These are phyloP conservation scores for Pseudozyma sp. DNA, from an alignment of 1,284 basidiomycete species.

Conservation along the genomic window DNA sequence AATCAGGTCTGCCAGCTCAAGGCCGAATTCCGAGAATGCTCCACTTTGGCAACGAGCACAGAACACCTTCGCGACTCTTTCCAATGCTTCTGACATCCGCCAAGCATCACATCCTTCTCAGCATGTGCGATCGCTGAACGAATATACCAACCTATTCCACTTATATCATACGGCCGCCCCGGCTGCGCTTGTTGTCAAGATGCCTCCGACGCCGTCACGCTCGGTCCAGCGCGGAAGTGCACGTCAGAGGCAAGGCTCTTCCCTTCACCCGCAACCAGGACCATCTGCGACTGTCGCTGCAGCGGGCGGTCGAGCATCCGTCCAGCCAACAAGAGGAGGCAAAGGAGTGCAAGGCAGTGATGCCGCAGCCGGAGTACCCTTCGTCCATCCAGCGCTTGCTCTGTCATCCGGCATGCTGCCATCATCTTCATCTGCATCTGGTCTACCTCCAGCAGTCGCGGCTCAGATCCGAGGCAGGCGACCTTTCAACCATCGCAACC, in stretches of 20 bases:
- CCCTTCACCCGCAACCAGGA: conserved; percentile 29
- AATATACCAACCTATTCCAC: not conserved
- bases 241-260: conserved; percentile 41
- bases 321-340: conserved; percentile 18
- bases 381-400: conserved; percentile 48
- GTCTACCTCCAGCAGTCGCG: conserved; percentile 17
- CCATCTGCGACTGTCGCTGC: conserved; percentile 8
- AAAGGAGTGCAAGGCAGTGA: conserved; percentile 19
- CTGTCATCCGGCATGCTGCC: conserved; percentile 22
- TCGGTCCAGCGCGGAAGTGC: conserved; percentile 30
- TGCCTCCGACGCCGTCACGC: conserved; percentile 40
- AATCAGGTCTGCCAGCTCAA: conserved; percentile 1
- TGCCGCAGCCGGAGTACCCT: conserved; percentile 22
- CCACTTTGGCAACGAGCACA: not conserved
- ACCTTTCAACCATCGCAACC: conserved; percentile 58
- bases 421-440: conserved; percentile 19
- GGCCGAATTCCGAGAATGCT: conserved; percentile 25
- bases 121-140: conserved; percentile 2
- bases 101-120: not conserved
- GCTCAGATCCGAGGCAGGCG: conserved; percentile 41
- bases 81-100: conserved; percentile 1
- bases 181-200: conserved; percentile 12
- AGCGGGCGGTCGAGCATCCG: conserved; percentile 7
- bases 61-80: conserved; percentile 7
- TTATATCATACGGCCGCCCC: conserved; percentile 1